These are phyloP conservation scores for Penicillium maclennaniae DNA, from an alignment of 495 filamentous ascomycete species.

Conservation along the genomic window DNA sequence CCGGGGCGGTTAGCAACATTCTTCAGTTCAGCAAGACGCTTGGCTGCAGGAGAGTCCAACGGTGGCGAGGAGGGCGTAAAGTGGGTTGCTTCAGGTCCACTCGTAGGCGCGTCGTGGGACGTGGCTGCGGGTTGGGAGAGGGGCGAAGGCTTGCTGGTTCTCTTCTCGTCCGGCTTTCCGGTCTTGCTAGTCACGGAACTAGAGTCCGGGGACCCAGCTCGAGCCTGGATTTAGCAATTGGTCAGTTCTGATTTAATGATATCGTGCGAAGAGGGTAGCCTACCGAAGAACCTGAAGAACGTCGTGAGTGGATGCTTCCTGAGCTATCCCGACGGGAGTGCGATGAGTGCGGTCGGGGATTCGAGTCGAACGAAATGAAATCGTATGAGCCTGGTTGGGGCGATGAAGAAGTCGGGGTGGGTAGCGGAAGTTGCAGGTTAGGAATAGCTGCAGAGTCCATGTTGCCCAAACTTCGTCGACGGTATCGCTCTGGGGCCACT, in stretches of 20 bases:
- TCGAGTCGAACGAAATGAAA: slow-evolving; percentile 33
- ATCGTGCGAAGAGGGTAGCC: slow-evolving; percentile 20
- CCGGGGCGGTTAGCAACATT: slow-evolving; percentile 67
- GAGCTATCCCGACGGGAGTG: slow-evolving; percentile 58
- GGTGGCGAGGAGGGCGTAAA: slow-evolving; percentile 22
- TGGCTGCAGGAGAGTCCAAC: slow-evolving; percentile 64
- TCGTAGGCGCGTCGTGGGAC: slow-evolving; percentile 6
- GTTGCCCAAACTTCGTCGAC: slow-evolving; percentile 78
- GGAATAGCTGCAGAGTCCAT: slow-evolving; percentile 58
- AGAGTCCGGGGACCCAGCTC: slow-evolving; percentile 7
- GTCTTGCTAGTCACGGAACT: slow-evolving; percentile 11
- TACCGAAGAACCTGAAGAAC: slow-evolving; percentile 57
- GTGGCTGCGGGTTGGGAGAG: slow-evolving; percentile 77
- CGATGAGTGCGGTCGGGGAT: slow-evolving; percentile 44
- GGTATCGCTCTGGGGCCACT: slow-evolving; percentile 60
- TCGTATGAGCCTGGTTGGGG: slow-evolving; percentile 29
- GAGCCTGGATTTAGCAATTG: slow-evolving; percentile 17
- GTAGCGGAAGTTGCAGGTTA: slow-evolving; percentile 37
- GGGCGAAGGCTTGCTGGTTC: slow-evolving; percentile 74
- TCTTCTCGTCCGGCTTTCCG: slow-evolving; percentile 47
- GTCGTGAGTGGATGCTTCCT: slow-evolving; percentile 52
- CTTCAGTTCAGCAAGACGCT: slow-evolving; percentile 77
- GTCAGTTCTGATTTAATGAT: slow-evolving; percentile 1
- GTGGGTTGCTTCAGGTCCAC: slow-evolving; percentile 34
- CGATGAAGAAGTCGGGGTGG: slow-evolving; percentile 19